Evolutionary conservation across 495 filamentous ascomycete genomes (phyloP), one percentile per base, ranked within the genome.

Genomic region (Extremus antarcticus): DNA sequence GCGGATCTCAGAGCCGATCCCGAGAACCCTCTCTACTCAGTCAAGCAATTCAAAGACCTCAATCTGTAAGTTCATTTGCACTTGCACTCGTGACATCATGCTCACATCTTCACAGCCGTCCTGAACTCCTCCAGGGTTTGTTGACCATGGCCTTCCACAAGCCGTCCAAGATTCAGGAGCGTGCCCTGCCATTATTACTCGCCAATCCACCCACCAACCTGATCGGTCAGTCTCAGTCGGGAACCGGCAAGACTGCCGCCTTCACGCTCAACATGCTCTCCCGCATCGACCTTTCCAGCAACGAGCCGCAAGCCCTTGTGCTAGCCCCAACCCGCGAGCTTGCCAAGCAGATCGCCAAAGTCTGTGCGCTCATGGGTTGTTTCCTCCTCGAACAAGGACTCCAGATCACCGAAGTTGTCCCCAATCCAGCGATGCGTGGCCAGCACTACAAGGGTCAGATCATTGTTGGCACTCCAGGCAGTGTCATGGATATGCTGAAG

Each of bases 201-300:
- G 64, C 72, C 58, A 78, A 94, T 61, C 90, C 90, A 16, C 86
- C 91, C 0, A 77, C 73, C 41, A 97, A 97, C 69, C 83, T 97
- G 75, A 91, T 99, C 56, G 92, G 89, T 20, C 94, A 99, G 67
- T 96, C 92, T 24, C 94, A 99, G 71, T 98, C 94, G 3, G 94
- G 94, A 57, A 99, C 94, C 15, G 94, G 94, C 55, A 99, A 99
- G 74, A 99, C 94, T 10, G 94, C 92, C 25, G 94, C 94, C 25
- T 99, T 97, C 68, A 83, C 89, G 22, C 79, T 95, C 51, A 96
- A 92, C 41, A 86, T 95, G 51, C 78, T 99, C 19, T 83, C 84
- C 51, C 87, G 92, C 47, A 67, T 95, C 61, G 86, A 97, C 59
- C 74, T 89, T 45, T 70, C 63, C 19, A 75, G 78, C 43, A 73